Percentiles rank a stretch among this genome's conserved stretches.
These are phyloP conservation scores for Spathaspora jeffriesii DNA, from an alignment of 1,139 yeast species.

Conservation along the genomic window DNA sequence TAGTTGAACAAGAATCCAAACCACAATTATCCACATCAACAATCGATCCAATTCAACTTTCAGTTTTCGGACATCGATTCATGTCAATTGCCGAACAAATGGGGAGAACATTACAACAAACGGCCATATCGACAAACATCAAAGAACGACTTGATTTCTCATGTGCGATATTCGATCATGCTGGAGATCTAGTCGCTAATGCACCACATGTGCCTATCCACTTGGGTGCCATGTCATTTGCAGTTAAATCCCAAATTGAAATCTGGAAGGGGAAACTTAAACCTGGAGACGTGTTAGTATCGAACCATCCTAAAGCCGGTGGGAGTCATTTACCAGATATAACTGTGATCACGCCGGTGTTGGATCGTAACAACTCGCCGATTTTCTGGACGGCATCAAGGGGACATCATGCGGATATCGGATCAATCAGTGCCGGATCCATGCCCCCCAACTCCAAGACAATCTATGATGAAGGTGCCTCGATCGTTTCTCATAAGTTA, in stretches of 20 bases:
- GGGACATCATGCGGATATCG: constrained; percentile 52
- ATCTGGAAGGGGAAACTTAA: constrained; percentile 61
- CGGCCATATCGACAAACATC: constrained; percentile 83
- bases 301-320: constrained; percentile 80
- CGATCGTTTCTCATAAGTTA: constrained; percentile 40
- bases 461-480: constrained; percentile 46
- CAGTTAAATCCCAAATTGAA: constrained; percentile 68
- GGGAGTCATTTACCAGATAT: constrained; percentile 87
- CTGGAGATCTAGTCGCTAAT: constrained; percentile 80
- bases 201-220: constrained; percentile 92
- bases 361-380: constrained; percentile 29
- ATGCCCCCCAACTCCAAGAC: constrained; percentile 51
- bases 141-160: constrained; percentile 84
- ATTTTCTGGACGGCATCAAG: constrained; percentile 48
- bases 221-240: constrained; percentile 84
- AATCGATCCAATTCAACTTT: constrained; percentile 70
- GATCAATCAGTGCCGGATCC: constrained; percentile 46
- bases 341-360: constrained; percentile 72
- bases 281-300: constrained; percentile 74
- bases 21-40: constrained; percentile 24
- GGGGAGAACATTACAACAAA: constrained; percentile 81
- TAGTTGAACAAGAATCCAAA: constrained; percentile 26
- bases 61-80: constrained; percentile 81
- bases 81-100: constrained; percentile 91
- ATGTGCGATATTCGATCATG: constrained; percentile 76